phyloP scores from a whole-genome alignment of 768 basidiomycete species.

The Polyporus arcularius region DNA sequence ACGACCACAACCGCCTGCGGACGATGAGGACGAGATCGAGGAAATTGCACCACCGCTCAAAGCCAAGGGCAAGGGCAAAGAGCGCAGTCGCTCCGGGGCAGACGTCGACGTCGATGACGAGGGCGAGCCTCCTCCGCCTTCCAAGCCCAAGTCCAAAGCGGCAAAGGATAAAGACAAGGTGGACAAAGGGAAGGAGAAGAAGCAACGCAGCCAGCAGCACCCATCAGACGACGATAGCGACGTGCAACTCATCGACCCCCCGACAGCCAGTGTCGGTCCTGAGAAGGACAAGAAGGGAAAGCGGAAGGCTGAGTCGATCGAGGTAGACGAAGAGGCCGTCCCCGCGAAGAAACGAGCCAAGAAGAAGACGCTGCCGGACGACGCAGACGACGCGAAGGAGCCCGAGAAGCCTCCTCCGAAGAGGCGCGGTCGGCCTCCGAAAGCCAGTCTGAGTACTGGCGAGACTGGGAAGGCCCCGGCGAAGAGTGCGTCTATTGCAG shows the following conservation, averaged over 20 bases:
- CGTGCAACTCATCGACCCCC: constrained; percentile 15
- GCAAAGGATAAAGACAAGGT: constrained; percentile 4
- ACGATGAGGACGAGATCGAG: constrained; percentile 35
- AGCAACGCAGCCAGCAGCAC: constrained; percentile 1
- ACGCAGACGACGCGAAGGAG: background rate
- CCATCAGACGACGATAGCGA: constrained; percentile 10
- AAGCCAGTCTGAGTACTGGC: constrained; percentile 1
- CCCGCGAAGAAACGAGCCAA: constrained; percentile 2
- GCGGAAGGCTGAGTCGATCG: constrained; percentile 33
- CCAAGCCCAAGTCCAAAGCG: constrained; percentile 1
- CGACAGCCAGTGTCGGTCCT: background rate
- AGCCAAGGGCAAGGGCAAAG: constrained; percentile 20
- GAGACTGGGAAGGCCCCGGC: background rate
- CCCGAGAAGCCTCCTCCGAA: background rate
- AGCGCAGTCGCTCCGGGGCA: background rate
- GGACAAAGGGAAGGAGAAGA: constrained; percentile 3
- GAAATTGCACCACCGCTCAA: constrained; percentile 22
- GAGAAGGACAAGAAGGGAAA: constrained; percentile 38
- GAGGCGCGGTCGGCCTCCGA: constrained; percentile 11
- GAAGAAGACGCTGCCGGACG: constrained; percentile 3
- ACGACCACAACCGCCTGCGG: background rate
- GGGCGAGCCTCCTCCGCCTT: background rate
- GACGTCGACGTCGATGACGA: background rate
- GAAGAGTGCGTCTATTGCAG: background rate
- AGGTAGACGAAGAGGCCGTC: constrained; percentile 23